Conservation (phyloP, 768 basidiomycete genomes). For the Agaricus blazei region DNA sequence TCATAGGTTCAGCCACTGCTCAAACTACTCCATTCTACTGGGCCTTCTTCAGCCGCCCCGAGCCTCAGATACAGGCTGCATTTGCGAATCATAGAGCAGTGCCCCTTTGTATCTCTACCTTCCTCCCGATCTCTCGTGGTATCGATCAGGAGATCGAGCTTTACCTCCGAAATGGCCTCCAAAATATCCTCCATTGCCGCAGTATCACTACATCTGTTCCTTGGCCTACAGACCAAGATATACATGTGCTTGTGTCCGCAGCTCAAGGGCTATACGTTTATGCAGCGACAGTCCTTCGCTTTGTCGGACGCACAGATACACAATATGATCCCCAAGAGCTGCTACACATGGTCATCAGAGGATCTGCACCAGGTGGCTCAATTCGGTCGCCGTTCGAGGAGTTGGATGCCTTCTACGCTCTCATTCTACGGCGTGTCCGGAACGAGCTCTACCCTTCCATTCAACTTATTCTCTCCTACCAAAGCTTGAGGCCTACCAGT, state of each 20-base stretch:
- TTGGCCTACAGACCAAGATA: too few relatives aligned
- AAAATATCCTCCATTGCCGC: too few relatives aligned
- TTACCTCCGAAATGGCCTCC: too few relatives aligned
- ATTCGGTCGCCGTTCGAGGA: background rate
- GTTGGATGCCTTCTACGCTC: background rate
- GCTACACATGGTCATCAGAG: slow-evolving; percentile 13
- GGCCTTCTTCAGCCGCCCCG: background rate
- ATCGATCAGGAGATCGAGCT: too few relatives aligned
- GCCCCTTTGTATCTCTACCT: background rate
- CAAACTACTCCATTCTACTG: background rate
- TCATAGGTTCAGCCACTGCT: background rate
- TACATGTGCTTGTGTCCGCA: too few relatives aligned
- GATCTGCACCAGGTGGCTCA: slow-evolving; percentile 3
- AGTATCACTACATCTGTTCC: too few relatives aligned
- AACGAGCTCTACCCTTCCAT: background rate
- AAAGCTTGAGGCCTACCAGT: too few relatives aligned
- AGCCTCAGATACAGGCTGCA: background rate
- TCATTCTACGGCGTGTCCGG: background rate
- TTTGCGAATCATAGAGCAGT: background rate
- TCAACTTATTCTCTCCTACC: background rate
- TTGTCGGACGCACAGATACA: slow-evolving; percentile 7
- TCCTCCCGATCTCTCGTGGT: background rate
- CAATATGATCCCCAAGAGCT: background rate
- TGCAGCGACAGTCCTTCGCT: too few relatives aligned
- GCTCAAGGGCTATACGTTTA: too few relatives aligned